A percentile compares a stretch with the other conserved stretches of the same genome.
phyloP scores from a whole-genome alignment of 164 flowering plant species.

The Vitis vinifera region ASM3070453v1 NC_081822.1:2742501-2743000 shows the following conservation, averaged over 20 bases:
- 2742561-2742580: constrained; percentile 74
- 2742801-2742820: no score
- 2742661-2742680: constrained; percentile 28
- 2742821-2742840: no score
- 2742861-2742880: no score
- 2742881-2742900: no score
- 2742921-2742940: no score
- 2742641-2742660: constrained; percentile 79
- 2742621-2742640: constrained; percentile 63
- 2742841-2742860: no score
- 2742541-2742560: constrained; percentile 77
- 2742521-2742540: constrained; percentile 86
- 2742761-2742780: no score
- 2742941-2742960: background rate
- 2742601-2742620: constrained; percentile 39
- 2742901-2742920: no score
- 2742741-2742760: no score
- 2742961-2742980: background rate
- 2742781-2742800: no score
- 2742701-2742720: no score
- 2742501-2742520: constrained; percentile 66
- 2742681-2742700: background rate
- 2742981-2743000: background rate
- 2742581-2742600: constrained; percentile 61
- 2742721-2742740: no score